Evolutionary conservation across 2,329 filamentous ascomycete genomes (phyloP).

Genomic region (Penicillium rolfsii): DNA sequence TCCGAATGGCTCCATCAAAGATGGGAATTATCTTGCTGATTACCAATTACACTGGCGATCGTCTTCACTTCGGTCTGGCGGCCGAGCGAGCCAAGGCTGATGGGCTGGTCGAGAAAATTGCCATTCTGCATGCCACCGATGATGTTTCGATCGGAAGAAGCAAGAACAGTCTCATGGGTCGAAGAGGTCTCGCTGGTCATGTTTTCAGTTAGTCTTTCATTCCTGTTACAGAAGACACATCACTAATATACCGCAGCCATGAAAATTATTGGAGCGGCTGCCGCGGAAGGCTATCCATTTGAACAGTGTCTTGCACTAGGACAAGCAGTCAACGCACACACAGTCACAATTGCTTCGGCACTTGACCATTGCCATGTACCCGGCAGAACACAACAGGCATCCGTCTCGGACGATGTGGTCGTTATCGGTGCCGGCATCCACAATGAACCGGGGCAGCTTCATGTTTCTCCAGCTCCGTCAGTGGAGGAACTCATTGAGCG

Average conservation of each 20-base stretch:
- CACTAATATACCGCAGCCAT: background rate
- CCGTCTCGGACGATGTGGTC: constrained; percentile 11
- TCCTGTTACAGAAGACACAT: background rate
- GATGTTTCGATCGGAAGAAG: constrained; percentile 20
- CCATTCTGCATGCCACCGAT: constrained; percentile 16
- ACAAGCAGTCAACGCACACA: background rate
- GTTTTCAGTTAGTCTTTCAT: constrained; percentile 1
- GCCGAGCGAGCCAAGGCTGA: constrained; percentile 15
- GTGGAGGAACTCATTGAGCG: constrained; percentile 15
- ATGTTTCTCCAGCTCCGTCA: constrained; percentile 14
- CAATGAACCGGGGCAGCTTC: constrained; percentile 18
- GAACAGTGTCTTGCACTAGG: constrained; percentile 1
- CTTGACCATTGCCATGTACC: constrained; percentile 6
- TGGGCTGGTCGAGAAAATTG: constrained; percentile 12
- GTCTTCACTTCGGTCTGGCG: constrained; percentile 21
- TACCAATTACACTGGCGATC: constrained; percentile 23
- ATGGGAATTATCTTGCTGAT: constrained; percentile 17
- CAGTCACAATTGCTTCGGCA: constrained; percentile 2
- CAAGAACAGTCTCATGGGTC: constrained; percentile 13
- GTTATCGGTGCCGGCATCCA: constrained; percentile 22
- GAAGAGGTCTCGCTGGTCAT: constrained; percentile 13
- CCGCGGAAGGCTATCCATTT: constrained; percentile 3
- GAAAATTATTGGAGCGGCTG: constrained; percentile 3
- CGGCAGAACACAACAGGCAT: constrained; percentile 5
- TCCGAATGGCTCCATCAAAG: constrained; percentile 14